phyloP scores from a whole-genome alignment of 2,329 filamentous ascomycete species.

The Aspergillus sp. region DNA sequence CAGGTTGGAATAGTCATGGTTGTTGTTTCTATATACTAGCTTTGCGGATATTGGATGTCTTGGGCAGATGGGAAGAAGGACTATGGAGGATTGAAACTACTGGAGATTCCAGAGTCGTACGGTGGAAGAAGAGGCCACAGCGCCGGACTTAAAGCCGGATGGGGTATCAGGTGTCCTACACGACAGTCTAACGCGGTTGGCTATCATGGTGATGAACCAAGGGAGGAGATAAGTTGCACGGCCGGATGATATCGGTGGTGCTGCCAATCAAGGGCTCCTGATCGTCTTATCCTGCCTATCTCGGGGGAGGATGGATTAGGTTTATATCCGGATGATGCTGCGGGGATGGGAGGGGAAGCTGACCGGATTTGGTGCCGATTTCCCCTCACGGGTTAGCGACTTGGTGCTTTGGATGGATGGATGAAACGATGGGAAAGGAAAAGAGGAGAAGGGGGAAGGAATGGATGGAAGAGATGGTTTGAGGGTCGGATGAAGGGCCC shows the following conservation, averaged over 20 bases:
- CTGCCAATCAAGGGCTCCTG: slow-evolving; percentile 6
- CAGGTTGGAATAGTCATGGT: slow-evolving; percentile 17
- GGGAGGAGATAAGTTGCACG: not conserved
- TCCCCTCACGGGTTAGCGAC: not conserved
- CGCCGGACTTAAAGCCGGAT: not conserved
- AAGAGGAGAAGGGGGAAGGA: not conserved
- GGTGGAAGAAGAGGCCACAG: not conserved
- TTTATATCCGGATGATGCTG: not conserved
- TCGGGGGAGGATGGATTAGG: not conserved
- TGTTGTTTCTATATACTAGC: not conserved
- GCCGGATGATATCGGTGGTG: not conserved
- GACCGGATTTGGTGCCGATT: not conserved
- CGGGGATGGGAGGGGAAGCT: not conserved
- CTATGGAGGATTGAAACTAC: not conserved
- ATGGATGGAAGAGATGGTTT: not conserved
- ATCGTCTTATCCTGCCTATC: slow-evolving; percentile 1
- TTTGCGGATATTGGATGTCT: not conserved
- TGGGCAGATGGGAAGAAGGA: not conserved
- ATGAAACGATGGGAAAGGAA: not conserved
- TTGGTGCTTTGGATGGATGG: too few species aligned
- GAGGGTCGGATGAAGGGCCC: not conserved
- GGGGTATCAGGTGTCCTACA: not conserved
- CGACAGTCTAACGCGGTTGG: not conserved
- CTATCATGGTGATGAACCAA: not conserved
- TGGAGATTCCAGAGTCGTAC: not conserved